Base-by-base conservation (phyloP, 345 rosid genomes). In the Kernera saxatilis region DNA sequence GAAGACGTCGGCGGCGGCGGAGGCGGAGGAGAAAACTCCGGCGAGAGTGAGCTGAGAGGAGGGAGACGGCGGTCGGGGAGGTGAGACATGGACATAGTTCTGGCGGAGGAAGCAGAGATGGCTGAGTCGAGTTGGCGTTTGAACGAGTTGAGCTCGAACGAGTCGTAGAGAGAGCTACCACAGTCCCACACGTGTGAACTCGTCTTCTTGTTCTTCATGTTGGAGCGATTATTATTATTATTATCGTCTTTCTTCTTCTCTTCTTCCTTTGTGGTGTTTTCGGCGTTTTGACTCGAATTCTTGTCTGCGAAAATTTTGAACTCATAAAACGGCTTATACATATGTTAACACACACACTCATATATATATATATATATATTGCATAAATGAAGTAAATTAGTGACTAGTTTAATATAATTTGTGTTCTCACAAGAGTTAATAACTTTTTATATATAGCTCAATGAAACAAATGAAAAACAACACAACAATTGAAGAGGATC, bases 121-220 rank as follows among this genome's bases (percentile, higher is more conserved):
- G 96, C 90, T 6, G 93, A 87, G 80, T 87, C 85, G 23, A 93
- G 97, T 51, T 84, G 87, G 10, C 82, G 91, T 26, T 88, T 83
- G 71, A 88, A 79, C 29, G 98, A 90, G 74, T 83, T 83, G 65
- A 93, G 93, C 81, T 93, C 97, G 58, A 84, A 88, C 19, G 98
- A 93, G 79, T 93, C 98, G 49, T 90, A 93, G 7, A 90, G 93
- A 6, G 84, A 17, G 83, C 89, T 90, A 0, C 79, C 97, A 57
- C 98, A 90, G 71, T 92, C 98, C 96, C 96, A 90, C 8, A 88
- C 82, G 55, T 86, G 88, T 83, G 62, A 88, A 84, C 23, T 67
- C 17, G 77, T 21, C 55, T 48, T 78, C 50, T 53, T 77, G 45
- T 58, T 66, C 26, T 35, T 58, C 55, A 76, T 29, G 61, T 59